Conservation (phyloP, 305 asterid genomes). For the Fraxinus greggii region DNA sequence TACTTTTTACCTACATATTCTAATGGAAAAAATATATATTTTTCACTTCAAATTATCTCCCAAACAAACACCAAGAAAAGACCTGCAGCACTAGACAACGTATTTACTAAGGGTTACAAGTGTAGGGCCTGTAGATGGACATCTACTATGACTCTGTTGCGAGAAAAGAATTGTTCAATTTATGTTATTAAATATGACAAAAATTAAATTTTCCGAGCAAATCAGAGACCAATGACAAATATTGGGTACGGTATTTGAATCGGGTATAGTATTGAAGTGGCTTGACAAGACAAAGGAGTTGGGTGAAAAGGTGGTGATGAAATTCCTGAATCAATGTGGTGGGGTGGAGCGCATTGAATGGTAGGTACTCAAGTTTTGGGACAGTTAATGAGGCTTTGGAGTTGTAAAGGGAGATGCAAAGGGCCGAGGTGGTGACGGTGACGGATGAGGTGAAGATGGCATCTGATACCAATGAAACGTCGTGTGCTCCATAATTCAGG, state of each 20-base stretch:
- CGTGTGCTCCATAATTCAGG: constrained; percentile 32
- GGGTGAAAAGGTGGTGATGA: neutral
- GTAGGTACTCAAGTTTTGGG: neutral
- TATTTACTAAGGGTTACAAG: neutral
- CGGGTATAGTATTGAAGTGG: neutral
- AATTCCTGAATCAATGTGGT: neutral
- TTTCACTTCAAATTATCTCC: neutral
- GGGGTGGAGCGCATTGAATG: neutral
- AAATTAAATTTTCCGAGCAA: neutral
- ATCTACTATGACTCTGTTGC: neutral
- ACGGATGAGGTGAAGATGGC: neutral
- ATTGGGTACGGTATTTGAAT: neutral
- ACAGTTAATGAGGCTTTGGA: neutral
- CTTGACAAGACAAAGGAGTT: neutral
- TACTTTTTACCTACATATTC: neutral
- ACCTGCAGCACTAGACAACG: neutral
- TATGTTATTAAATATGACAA: neutral
- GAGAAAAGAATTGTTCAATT: neutral
- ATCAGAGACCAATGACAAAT: neutral
- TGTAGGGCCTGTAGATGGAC: neutral
- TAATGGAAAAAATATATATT: neutral
- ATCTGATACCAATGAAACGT: neutral
- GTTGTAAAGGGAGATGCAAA: neutral
- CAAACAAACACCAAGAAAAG: neutral
- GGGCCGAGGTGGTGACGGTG: neutral